Conservation (phyloP, 768 basidiomycete genomes). For the Boletus pseudo-olivaceus region DNA sequence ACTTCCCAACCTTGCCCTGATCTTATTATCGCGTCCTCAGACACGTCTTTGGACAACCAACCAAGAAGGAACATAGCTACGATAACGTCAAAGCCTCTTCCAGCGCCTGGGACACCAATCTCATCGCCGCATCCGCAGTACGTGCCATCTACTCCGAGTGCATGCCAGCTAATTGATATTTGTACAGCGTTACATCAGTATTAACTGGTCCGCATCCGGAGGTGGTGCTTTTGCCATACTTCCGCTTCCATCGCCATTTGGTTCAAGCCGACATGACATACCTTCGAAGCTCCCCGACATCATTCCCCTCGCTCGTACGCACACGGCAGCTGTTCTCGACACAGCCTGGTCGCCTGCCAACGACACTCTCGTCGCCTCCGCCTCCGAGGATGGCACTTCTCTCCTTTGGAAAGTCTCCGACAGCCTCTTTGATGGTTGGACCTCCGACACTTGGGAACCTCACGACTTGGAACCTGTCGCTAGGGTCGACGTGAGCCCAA, state of each 20-base stretch:
- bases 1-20: background rate
- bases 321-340: slow-evolving; percentile 83
- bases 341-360: slow-evolving; percentile 97
- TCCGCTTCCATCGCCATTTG: slow-evolving; percentile 75
- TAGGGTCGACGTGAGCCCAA: slow-evolving; percentile 70
- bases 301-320: slow-evolving; percentile 85
- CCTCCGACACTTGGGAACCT: slow-evolving; percentile 76
- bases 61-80: slow-evolving; percentile 77
- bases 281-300: slow-evolving; percentile 86
- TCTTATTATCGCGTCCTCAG: slow-evolving; percentile 36
- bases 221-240: slow-evolving; percentile 95
- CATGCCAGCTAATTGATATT: background rate
- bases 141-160: background rate
- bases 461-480: slow-evolving; percentile 83
- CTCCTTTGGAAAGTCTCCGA: slow-evolving; percentile 85
- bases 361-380: slow-evolving; percentile 86
- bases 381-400: slow-evolving; percentile 91
- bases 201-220: slow-evolving; percentile 94
- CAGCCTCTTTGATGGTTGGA: slow-evolving; percentile 77
- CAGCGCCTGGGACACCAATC: slow-evolving; percentile 95
- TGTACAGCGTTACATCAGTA: slow-evolving; percentile 72
- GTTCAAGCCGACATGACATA: slow-evolving; percentile 46
- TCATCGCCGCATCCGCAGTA: slow-evolving; percentile 81
- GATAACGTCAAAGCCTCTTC: slow-evolving; percentile 86
- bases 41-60: slow-evolving; percentile 87